These are phyloP conservation scores for Mucor plumbeus DNA, from an alignment of 371 early-diverging fungal species.

Conservation along the genomic window DNA sequence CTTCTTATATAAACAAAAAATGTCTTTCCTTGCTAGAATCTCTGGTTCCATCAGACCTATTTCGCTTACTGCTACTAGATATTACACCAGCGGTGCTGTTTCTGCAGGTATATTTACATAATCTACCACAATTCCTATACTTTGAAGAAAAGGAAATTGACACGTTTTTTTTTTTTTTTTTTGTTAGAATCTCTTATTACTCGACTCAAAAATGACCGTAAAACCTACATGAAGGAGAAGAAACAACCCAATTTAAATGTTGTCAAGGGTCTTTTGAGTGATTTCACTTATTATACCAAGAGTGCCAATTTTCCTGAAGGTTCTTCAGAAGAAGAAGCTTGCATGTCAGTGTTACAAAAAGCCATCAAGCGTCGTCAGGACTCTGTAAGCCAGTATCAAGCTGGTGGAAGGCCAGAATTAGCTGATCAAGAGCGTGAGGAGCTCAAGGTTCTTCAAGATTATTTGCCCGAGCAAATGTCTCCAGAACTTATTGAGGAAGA, in stretches of 20 bases:
- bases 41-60: constrained; percentile 10
- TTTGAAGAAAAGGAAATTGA: not conserved
- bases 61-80: constrained; percentile 12
- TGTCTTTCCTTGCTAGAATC: constrained; percentile 22
- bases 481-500: constrained; percentile 68
- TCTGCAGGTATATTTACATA: constrained; percentile 13
- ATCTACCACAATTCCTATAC: not conserved
- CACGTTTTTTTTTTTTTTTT: not conserved
- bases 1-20: not conserved
- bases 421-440: constrained; percentile 68
- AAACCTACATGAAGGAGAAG: constrained; percentile 74
- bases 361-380: constrained; percentile 78
- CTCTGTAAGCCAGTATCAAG: constrained; percentile 62
- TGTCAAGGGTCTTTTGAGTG: constrained; percentile 74
- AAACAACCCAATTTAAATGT: constrained; percentile 71
- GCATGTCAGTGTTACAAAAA: constrained; percentile 65
- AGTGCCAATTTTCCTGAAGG: constrained; percentile 50
- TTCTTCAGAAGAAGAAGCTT: constrained; percentile 50
- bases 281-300: constrained; percentile 76
- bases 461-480: constrained; percentile 75
- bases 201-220: constrained; percentile 70
- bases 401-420: constrained; percentile 71
- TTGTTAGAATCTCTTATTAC: constrained; percentile 37
- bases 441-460: constrained; percentile 62
- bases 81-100: constrained; percentile 21